A percentile compares a stretch with the other conserved stretches of the same genome.
Conservation (phyloP, 257 asterid genomes). For the Lithospermum erythrorhizon region DNA sequence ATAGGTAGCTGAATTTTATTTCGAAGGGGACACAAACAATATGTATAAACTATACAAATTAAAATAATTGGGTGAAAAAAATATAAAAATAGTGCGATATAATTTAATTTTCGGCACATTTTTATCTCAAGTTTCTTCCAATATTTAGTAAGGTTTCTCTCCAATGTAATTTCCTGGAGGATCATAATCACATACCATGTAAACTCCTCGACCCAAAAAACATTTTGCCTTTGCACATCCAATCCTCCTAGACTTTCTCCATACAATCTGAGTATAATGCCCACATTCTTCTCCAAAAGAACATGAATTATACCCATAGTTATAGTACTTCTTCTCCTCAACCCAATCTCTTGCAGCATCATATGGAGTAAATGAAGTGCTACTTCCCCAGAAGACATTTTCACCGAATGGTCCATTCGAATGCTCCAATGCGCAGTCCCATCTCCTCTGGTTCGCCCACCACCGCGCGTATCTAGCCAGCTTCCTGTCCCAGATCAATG, state of each 20-base stretch:
- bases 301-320: conserved; percentile 28
- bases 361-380: conserved; percentile 25
- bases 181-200: conserved; percentile 35
- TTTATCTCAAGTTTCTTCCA: too few species aligned
- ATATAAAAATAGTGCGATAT: too few species aligned
- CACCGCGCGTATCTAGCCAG: conserved; percentile 16
- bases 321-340: conserved; percentile 28
- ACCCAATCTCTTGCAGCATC: conserved; percentile 37
- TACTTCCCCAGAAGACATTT: conserved; percentile 45
- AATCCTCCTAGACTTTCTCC: conserved; percentile 25
- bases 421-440: conserved; percentile 29
- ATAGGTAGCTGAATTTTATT: too few species aligned
- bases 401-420: conserved; percentile 37
- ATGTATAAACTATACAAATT: too few species aligned
- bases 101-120: too few species aligned
- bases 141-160: conserved; percentile 9
- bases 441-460: conserved; percentile 21
- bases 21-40: too few species aligned
- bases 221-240: conserved; percentile 40
- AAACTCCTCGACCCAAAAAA: conserved; percentile 21
- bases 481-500: conserved; percentile 28
- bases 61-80: too few species aligned
- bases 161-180: conserved; percentile 45
- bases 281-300: conserved; percentile 12
- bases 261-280: conserved; percentile 32